Evolutionary conservation across 2,329 filamentous ascomycete species (phyloP), one percentile per base, ranked within the genome.

Genomic region (Xylariaceae sp.): DNA sequence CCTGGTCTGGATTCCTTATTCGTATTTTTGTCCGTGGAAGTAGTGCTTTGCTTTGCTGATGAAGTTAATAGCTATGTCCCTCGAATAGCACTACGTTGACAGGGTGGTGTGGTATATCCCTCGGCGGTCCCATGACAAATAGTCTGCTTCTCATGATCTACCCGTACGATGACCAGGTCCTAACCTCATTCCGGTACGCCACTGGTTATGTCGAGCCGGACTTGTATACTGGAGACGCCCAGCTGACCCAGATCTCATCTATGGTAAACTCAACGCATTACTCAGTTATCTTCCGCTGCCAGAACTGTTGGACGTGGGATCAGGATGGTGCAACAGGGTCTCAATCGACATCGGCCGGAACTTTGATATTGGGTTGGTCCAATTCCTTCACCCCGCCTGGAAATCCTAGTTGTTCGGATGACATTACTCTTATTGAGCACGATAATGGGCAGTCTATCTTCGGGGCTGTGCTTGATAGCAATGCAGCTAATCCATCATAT

Each of bases 221-320:
- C 0, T 63, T 78, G 34, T 87, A 88, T 67, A 74, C 75, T 0
- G 86, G 86, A 51, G 74, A 81, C 58, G 83, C 85, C 8, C 81
- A 75, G 32, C 66, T 88, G 21, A 84, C 80, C 0, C 78, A 83
- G 59, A 79, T 87, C 56, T 80, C 78, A 13, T 77, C 79, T 13
- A 76, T 71, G 22, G 72, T 86, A 53, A 85, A 79, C 61, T 73
- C 74, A 15, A 81, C 79, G 22, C 72, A 79, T 59, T 88, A 81
- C 67, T 79, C 79, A 43, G 65, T 87, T 45, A 76, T 86, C n/a
- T 88, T 86, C 71, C 77, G 81, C 44, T 88, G 85, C 68, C 68
- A 83, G 59, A 74, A 76, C 59, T 84, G 80, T 65, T 71, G 81
- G 19, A 62, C 72, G 1, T 84, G 80, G 77, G 69, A 78, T 59